These are phyloP conservation scores for Kernera saxatilis DNA, from an alignment of 345 rosid species.

Conservation along the genomic window DNA sequence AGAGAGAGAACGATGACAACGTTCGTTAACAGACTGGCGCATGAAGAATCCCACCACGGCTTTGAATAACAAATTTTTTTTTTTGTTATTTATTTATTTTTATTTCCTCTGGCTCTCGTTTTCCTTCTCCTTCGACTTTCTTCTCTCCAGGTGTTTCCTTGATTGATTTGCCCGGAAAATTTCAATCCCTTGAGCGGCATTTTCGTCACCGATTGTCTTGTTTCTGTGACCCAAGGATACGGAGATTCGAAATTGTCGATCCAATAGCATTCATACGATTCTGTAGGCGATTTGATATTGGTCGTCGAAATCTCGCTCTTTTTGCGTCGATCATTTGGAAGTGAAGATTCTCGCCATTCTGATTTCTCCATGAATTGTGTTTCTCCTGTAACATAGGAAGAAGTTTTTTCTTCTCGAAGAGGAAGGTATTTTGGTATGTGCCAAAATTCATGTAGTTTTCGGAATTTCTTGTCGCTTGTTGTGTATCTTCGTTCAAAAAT, in stretches of 20 bases:
- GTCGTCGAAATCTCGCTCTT: too few species aligned
- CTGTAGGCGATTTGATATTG: too few species aligned
- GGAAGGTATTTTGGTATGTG: not conserved
- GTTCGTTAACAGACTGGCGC: not conserved
- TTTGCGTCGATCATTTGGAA: not conserved
- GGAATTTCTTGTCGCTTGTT: not conserved
- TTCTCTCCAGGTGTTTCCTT: not conserved
- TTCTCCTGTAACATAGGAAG: not conserved
- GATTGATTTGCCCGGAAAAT: not conserved
- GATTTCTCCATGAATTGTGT: not conserved
- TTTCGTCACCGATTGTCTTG: not conserved
- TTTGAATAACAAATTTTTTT: not conserved
- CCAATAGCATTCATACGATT: not conserved
- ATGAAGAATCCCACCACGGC: not conserved
- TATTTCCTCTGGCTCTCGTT: not conserved
- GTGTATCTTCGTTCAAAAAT: not conserved
- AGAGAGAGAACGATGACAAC: too few species aligned
- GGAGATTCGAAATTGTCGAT: not conserved
- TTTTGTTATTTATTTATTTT: not conserved
- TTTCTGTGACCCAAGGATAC: not conserved
- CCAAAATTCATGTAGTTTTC: too few species aligned
- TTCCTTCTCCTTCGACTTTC: slow-evolving; percentile 4
- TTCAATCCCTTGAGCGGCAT: not conserved
- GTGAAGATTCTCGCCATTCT: not conserved
- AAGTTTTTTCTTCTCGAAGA: not conserved